Evolutionary conservation across 306 rosid genomes (phyloP).

Genomic region (Aeschynomene evenia): DNA sequence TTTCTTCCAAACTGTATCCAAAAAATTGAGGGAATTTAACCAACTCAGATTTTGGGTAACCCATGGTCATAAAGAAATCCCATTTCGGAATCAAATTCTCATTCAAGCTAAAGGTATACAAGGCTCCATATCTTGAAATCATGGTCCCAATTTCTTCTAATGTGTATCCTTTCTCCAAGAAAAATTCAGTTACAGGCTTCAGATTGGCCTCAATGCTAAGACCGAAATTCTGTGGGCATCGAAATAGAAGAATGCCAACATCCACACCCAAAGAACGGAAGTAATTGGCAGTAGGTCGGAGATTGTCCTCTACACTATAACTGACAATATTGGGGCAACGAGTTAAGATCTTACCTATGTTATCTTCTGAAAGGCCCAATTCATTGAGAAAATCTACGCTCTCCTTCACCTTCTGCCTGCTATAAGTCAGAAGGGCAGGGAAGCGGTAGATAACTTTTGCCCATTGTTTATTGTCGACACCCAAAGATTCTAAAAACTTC

Average conservation of each 20-base stretch:
- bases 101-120: slow-evolving; percentile 73
- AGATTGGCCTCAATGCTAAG: slow-evolving; percentile 79
- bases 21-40: slow-evolving; percentile 87
- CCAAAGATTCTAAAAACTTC: slow-evolving; percentile 73
- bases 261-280: slow-evolving; percentile 80
- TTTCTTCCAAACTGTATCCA: slow-evolving; percentile 74
- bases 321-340: slow-evolving; percentile 75
- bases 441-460: slow-evolving; percentile 83
- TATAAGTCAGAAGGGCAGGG: slow-evolving; percentile 81
- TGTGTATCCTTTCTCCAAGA: slow-evolving; percentile 72
- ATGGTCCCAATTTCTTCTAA: slow-evolving; percentile 69
- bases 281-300: slow-evolving; percentile 78
- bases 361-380: slow-evolving; percentile 68
- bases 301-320: slow-evolving; percentile 83
- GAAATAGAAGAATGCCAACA: slow-evolving; percentile 61
- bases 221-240: slow-evolving; percentile 74
- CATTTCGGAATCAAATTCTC: slow-evolving; percentile 73
- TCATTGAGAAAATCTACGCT: slow-evolving; percentile 60
- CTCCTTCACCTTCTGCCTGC: slow-evolving; percentile 67
- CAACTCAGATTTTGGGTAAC: slow-evolving; percentile 63
- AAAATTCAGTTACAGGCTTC: slow-evolving; percentile 76
- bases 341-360: slow-evolving; percentile 76
- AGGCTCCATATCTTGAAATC: slow-evolving; percentile 76
- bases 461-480: slow-evolving; percentile 90
- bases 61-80: slow-evolving; percentile 80